Evolutionary conservation across 495 filamentous ascomycete species (phyloP), one percentile per base, ranked within the genome.

Genomic region (Penicillium macrosclerotiorum): DNA sequence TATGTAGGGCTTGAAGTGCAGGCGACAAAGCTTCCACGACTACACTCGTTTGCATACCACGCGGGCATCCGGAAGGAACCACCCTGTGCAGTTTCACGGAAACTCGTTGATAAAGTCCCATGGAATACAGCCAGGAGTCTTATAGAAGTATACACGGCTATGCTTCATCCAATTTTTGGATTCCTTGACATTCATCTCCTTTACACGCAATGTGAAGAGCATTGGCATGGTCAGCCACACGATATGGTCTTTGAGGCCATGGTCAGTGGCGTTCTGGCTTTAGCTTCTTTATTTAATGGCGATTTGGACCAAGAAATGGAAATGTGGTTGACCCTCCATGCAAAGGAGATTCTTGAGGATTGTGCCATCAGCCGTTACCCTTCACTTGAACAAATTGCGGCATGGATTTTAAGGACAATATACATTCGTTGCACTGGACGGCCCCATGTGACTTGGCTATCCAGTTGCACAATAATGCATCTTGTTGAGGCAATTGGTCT

Each of bases 11-110:
- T 69, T 35, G 59, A 62, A 13, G 35, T 76, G 20, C 67, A 70
- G 16, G 57, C 69, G 3, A 52, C 63, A 5, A 62, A 59, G 17
- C 66, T 68, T 27, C 72, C 72, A 3, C 54, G 69, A 13, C 37
- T 75, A 29, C 72, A 74, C 23, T 70, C 67, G 9, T 77, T 72
- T 55, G 73, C 59, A 8, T 77, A 72, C 55, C 69, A 75, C 46
- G 44, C 58, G 3, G 68, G 70, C 1, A 65, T 60, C 13, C 57
- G 72, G 24, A 30, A 54, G 8, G 71, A 67, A 36, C 43, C 47
- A 14, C 39, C 39, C 1, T 49, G 45, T 33, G 39, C 49, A 3
- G 39, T 51, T 9, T 45, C 41, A 12, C 40, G 31, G 7, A 38
- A 46, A 11, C 30, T 69, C 8, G 47, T 46, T 2, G 44, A 60